A percentile compares a stretch with the other conserved stretches of the same genome.
Evolutionary conservation across 73 alveolate genomes (phyloP).

Genomic region (Tetrahymena malaccensis): DNA sequence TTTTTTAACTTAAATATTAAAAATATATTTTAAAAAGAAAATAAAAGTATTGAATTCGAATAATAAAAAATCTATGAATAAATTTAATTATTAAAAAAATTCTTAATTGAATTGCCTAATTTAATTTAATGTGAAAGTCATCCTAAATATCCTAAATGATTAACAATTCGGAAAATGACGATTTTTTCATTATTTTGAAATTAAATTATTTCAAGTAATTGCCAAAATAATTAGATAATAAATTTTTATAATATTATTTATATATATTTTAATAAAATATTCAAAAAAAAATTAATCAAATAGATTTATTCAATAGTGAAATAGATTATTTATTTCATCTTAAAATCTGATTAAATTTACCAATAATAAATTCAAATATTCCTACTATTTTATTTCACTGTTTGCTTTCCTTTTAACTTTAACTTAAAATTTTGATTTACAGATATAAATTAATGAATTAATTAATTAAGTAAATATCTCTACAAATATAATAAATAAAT

Average conservation of each 20-base stretch:
- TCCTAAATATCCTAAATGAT: no score
- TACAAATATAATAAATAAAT: neutral
- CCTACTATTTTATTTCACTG: neutral
- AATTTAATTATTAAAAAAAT: no score
- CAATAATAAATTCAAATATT: neutral
- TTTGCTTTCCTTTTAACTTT: neutral
- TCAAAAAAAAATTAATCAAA: neutral
- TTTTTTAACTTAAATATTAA: no score
- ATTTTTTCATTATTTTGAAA: neutral
- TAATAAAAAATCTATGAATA: no score
- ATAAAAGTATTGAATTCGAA: no score
- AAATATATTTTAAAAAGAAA: no score
- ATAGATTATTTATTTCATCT: neutral
- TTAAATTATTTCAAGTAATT: neutral
- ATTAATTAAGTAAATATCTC: neutral
- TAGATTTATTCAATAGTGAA: neutral
- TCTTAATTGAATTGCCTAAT: no score
- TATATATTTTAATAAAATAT: neutral
- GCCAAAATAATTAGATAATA: no score
- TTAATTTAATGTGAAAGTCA: no score
- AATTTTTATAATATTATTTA: no score
- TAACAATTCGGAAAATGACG: no score
- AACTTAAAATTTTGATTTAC: neutral
- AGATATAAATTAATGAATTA: neutral
- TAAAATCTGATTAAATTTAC: neutral